Percentiles rank a stretch among this genome's conserved stretches.
Conservation (phyloP, 2,329 filamentous ascomycete species). For the Monilinia vaccinii-corymbosi region DNA sequence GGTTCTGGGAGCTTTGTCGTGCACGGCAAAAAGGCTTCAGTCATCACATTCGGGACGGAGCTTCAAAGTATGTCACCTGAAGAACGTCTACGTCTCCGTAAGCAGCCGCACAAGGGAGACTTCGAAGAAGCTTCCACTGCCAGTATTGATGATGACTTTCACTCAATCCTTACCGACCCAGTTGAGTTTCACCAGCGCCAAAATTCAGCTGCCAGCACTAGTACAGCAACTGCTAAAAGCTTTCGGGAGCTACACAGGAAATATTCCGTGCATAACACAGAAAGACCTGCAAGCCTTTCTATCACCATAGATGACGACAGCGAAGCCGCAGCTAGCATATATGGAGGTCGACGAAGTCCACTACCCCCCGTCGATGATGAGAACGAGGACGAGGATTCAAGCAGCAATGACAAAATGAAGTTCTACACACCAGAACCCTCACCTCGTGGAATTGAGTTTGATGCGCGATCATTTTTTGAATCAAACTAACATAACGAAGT, state of each 20-base stretch:
- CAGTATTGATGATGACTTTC: slow-evolving; percentile 39
- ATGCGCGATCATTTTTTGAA: neutral
- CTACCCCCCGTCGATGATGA: slow-evolving; percentile 40
- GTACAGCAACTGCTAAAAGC: slow-evolving; percentile 57
- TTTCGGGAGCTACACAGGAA: slow-evolving; percentile 56
- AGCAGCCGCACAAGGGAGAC: slow-evolving; percentile 37
- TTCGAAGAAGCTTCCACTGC: slow-evolving; percentile 17
- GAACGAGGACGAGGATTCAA: slow-evolving; percentile 14
- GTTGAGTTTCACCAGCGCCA: slow-evolving; percentile 39
- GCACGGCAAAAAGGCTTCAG: slow-evolving; percentile 94
- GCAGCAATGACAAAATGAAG: slow-evolving; percentile 7
- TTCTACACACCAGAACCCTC: slow-evolving; percentile 18
- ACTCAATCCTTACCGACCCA: slow-evolving; percentile 40
- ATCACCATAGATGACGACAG: slow-evolving; percentile 40
- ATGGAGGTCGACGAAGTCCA: slow-evolving; percentile 48
- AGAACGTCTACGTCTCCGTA: slow-evolving; percentile 59
- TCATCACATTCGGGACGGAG: slow-evolving; percentile 93
- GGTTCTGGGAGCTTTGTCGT: slow-evolving; percentile 87
- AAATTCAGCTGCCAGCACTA: slow-evolving; percentile 54
- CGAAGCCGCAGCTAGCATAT: slow-evolving; percentile 50
- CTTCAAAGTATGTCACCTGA: slow-evolving; percentile 70
- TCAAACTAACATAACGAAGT: neutral
- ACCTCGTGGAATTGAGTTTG: neutral
- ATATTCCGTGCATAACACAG: slow-evolving; percentile 42
- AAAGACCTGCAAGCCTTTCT: slow-evolving; percentile 23